Conservation (phyloP, 1,284 basidiomycete genomes). For the Pholiota adiposa region DNA sequence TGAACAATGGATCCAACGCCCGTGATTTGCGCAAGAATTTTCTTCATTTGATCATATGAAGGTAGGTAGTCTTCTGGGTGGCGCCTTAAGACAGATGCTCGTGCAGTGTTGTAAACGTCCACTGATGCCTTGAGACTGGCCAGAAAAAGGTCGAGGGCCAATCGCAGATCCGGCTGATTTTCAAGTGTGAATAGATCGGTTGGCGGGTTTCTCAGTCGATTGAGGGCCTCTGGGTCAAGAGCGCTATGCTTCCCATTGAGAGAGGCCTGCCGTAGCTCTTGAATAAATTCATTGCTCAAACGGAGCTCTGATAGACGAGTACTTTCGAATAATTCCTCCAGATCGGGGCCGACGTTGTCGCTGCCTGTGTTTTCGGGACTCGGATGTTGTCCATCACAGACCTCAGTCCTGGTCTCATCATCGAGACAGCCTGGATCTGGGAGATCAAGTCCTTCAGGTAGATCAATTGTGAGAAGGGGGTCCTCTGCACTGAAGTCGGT, state of each 20-base stretch:
- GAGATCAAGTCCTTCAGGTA: background rate
- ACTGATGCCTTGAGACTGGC: slow-evolving; percentile 16
- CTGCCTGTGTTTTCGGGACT: background rate
- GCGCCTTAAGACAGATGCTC: slow-evolving; percentile 24
- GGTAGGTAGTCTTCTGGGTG: slow-evolving; percentile 20
- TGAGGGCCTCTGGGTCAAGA: background rate
- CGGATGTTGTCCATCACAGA: background rate
- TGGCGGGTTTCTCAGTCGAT: slow-evolving; percentile 14
- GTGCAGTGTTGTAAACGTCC: slow-evolving; percentile 24
- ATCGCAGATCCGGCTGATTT: slow-evolving; percentile 10
- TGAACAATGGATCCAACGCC: slow-evolving; percentile 15
- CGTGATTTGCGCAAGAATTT: slow-evolving; percentile 11
- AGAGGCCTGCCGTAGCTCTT: slow-evolving; percentile 10
- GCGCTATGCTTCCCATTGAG: slow-evolving; percentile 3
- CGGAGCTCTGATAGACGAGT: slow-evolving; percentile 8
- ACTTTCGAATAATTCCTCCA: background rate
- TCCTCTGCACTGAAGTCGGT: background rate
- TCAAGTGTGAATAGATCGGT: slow-evolving; percentile 10
- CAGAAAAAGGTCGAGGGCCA: slow-evolving; percentile 17
- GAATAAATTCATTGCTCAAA: slow-evolving; percentile 4
- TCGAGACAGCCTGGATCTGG: slow-evolving; percentile 2
- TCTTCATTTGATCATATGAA: slow-evolving; percentile 13
- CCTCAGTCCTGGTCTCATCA: background rate
- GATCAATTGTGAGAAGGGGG: background rate
- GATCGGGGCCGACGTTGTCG: background rate